These are phyloP conservation scores for Lagenidium sp. DNA, from an alignment of 352 stramenopile species.

Conservation along the genomic window DNA sequence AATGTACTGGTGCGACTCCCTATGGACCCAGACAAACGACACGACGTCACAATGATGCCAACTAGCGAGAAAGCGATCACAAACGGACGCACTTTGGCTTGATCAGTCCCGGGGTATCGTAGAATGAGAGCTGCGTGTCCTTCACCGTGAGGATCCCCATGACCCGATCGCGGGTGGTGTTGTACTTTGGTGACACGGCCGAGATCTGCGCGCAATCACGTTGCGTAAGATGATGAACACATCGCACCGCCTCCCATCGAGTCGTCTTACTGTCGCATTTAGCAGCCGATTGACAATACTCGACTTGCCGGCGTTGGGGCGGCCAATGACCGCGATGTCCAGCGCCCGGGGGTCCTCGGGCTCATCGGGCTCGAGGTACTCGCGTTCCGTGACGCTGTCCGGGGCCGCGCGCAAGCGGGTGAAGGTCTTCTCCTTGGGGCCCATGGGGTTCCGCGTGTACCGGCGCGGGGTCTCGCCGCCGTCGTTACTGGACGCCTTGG, in stretches of 20 bases:
- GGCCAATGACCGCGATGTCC: conserved; percentile 74
- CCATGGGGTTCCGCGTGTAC: conserved; percentile 4
- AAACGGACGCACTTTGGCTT: conserved; percentile 67
- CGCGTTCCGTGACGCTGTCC: conserved; percentile 56
- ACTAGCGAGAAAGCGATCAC: no score
- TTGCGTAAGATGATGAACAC: neutral
- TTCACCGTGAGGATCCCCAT: conserved; percentile 72
- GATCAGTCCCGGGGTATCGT: conserved; percentile 81
- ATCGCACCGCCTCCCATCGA: neutral
- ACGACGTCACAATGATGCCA: no score
- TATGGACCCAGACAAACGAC: conserved; percentile 5
- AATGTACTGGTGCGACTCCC: conserved; percentile 74
- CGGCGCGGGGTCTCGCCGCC: conserved; percentile 1
- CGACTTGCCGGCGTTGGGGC: conserved; percentile 83
- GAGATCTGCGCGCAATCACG: conserved; percentile 32
- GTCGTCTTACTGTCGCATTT: conserved; percentile 45
- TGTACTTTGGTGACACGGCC: conserved; percentile 84
- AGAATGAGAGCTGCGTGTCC: conserved; percentile 74
- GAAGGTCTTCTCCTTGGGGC: conserved; percentile 57
- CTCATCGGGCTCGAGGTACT: conserved; percentile 69
- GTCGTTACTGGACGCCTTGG: conserved; percentile 1
- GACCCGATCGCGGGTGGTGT: conserved; percentile 74
- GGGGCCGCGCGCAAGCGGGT: conserved; percentile 48
- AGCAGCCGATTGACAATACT: conserved; percentile 79
- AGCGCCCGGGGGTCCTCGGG: conserved; percentile 51